phyloP scores from a whole-genome alignment of 371 early-diverging fungal genomes.

The Dichotomocladium elegans region DNA sequence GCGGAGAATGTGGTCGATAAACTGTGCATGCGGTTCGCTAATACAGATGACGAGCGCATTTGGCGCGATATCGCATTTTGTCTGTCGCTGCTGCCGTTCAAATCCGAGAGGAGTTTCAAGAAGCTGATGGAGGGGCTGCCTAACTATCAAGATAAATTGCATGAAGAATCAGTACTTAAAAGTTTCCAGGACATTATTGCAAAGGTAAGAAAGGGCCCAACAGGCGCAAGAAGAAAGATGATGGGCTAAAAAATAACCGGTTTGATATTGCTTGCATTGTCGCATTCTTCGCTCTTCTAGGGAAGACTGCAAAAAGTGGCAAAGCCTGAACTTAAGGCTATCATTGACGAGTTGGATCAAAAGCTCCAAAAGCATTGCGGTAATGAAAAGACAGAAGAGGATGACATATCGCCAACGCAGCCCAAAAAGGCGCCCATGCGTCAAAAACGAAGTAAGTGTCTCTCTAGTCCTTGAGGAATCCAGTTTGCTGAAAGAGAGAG shows the following conservation, averaged over 20 bases:
- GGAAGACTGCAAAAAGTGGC: slow-evolving; percentile 60
- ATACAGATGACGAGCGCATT: slow-evolving; percentile 67
- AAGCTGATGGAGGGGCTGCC: slow-evolving; percentile 79
- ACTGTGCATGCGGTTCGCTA: slow-evolving; percentile 87
- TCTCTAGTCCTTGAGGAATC: not conserved
- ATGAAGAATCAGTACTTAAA: slow-evolving; percentile 79
- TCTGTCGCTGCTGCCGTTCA: slow-evolving; percentile 82
- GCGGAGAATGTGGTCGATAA: slow-evolving; percentile 93
- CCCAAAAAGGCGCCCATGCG: not conserved
- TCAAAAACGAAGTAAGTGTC: not conserved
- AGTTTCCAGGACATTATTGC: slow-evolving; percentile 76
- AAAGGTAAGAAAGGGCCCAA: slow-evolving; percentile 62
- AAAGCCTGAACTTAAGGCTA: slow-evolving; percentile 68
- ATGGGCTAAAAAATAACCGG: no score
- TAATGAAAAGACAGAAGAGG: slow-evolving; percentile 5
- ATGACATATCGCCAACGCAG: not conserved
- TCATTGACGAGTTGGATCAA: slow-evolving; percentile 79
- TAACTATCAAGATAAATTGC: slow-evolving; percentile 84
- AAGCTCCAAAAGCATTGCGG: slow-evolving; percentile 43
- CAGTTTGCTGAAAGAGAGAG: not conserved
- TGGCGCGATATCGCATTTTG: slow-evolving; percentile 94
- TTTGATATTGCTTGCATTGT: no score
- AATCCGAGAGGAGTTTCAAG: slow-evolving; percentile 78
- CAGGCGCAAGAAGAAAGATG: no score
- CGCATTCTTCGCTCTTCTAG: no score